These are phyloP conservation scores for Pestalotiopsis sp. DNA, from an alignment of 2,329 filamentous ascomycete species.

Conservation along the genomic window DNA sequence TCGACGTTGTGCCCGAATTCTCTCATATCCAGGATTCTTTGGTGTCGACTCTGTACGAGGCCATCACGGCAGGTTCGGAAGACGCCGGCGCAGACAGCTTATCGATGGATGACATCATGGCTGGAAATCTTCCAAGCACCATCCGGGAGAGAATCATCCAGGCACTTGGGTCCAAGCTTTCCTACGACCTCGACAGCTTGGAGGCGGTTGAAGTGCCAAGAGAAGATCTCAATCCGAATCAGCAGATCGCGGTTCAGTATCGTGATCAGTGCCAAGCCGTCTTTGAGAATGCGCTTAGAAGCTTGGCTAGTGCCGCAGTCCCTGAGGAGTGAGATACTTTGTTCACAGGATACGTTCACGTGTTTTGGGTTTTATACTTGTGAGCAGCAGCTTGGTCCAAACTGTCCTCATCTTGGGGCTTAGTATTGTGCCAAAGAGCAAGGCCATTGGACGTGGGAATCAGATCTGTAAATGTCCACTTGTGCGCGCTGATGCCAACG, in stretches of 20 bases:
- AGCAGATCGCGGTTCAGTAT: conserved; percentile 52
- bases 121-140: conserved; percentile 44
- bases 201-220: conserved; percentile 45
- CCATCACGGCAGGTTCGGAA: conserved; percentile 24
- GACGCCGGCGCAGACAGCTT: conserved; percentile 22
- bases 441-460: too few species aligned
- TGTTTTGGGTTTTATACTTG: too few species aligned
- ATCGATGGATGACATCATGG: conserved; percentile 42
- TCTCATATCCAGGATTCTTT: conserved; percentile 56
- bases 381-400: too few species aligned
- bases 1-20: conserved; percentile 43
- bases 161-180: conserved; percentile 40
- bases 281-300: conserved; percentile 43
- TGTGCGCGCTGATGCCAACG: too few species aligned
- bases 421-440: too few species aligned
- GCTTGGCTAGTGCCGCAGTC: conserved; percentile 5
- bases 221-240: conserved; percentile 43
- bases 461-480: too few species aligned
- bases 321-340: not conserved
- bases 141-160: conserved; percentile 38
- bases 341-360: too few species aligned
- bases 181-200: conserved; percentile 46
- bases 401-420: too few species aligned
- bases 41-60: conserved; percentile 51
- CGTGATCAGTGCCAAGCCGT: conserved; percentile 51